Evolutionary conservation across 345 rosid species (phyloP).

Genomic region (Barbarea vulgaris): DNA sequence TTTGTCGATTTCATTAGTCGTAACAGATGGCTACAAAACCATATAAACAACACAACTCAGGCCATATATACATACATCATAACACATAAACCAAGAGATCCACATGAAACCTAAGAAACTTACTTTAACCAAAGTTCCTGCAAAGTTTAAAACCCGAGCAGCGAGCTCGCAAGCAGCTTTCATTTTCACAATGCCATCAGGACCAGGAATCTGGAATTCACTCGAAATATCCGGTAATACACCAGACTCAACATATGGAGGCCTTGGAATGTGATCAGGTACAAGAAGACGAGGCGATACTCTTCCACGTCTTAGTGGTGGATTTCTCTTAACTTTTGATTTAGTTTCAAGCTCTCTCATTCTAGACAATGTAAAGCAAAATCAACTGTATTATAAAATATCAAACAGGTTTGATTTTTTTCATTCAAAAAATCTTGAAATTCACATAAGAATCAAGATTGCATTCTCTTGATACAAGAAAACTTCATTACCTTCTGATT

Average conservation of each 20-base stretch:
- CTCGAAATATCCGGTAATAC: conserved; percentile 65
- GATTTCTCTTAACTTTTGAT: conserved; percentile 50
- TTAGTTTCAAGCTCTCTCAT: conserved; percentile 56
- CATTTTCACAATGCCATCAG: conserved; percentile 72
- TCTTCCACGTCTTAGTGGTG: conserved; percentile 77
- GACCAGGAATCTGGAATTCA: conserved; percentile 69
- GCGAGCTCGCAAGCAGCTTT: conserved; percentile 93
- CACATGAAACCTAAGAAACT: conserved; percentile 12
- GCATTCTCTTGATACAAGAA: background rate
- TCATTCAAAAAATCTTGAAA: conserved; percentile 3
- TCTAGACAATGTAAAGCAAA: conserved; percentile 42
- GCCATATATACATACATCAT: background rate
- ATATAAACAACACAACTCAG: conserved; percentile 5
- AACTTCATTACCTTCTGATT: conserved; percentile 55
- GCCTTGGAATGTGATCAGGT: conserved; percentile 77
- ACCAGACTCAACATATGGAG: conserved; percentile 67
- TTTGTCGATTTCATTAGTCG: conserved; percentile 89
- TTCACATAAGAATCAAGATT: background rate
- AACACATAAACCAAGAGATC: background rate
- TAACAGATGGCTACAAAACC: conserved; percentile 74
- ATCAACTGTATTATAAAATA: background rate
- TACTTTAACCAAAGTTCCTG: conserved; percentile 88
- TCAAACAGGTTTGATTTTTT: background rate
- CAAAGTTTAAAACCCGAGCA: conserved; percentile 74
- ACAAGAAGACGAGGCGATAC: conserved; percentile 79